Evolutionary conservation across 306 rosid species (phyloP), one percentile per base, ranked within the genome.

Genomic region (Ziziphus jujuba): DNA sequence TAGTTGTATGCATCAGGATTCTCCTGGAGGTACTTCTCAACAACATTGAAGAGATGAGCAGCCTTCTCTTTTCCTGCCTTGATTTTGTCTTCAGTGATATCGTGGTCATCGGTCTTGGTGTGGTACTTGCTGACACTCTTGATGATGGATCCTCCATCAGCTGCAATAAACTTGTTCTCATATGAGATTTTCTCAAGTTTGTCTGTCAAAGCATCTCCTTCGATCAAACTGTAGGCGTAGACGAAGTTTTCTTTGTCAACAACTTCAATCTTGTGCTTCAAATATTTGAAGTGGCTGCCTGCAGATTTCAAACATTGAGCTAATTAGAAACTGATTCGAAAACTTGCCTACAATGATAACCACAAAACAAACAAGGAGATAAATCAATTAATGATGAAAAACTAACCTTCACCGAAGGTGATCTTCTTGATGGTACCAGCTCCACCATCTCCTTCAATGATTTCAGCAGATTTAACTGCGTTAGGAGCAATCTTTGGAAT

Each of bases 401-500:
- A 56, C 33, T 19, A 15, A 80, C 84, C 84, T 66, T 77, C 69
- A 33, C 45, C 68, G 7, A 80, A 70, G 36, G 53, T 67, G 25
- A 80, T 52, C 75, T 80, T 75, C 70, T 67, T 80, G 69, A 80
- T 75, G 70, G 81, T 62, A 9, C 81, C 84, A 4, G 36, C 61
- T 3, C 75, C 75, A n/a, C 81, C 81, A 35, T 76, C 65, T 44
- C 81, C 84, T 44, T 76, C 66, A 12, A 80, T 1, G 43, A 68
- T 63, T 22, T 80, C 76, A 28, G 56, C 0, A 23, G 70, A 13
- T 25, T 68, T 36, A 9, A 80, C 34, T 16, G 78, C 79, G 7
- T 72, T 69, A 5, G 78, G 79, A 2, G 49, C 72, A 55, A 80
- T 66, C 66, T 61, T 72, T 5, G 84, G 81, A 44, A 80, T 56